Base-by-base conservation (phyloP, 148 eudicot genomes). In the Diospyros kaki region DNA sequence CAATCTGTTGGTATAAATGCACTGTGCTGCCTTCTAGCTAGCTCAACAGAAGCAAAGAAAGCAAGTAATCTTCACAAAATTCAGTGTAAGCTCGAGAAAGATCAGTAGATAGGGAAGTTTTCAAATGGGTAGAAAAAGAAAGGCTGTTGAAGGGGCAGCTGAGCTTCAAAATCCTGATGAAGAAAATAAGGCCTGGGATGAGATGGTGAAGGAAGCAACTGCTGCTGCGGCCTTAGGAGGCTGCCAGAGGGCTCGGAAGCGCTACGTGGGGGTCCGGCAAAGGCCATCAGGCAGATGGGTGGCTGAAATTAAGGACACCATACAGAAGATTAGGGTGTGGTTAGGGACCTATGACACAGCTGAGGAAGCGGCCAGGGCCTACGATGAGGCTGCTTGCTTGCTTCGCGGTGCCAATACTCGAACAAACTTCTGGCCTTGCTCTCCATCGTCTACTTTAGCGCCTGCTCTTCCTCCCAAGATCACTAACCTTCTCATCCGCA, bases 311-410 rank as follows among this genome's bases (percentile, higher is more conserved):
- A 84, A 84, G 42, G 87, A 84, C 62, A 82, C 88, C 44, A 82
- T 85, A 71, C 88, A 85, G 68, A 85, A 85, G 58, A 85, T 85
- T 17, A 75, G 88, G 38, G 85, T 85, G 18, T 85, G 88, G 88
- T 55, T 85, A 13, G 88, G 88, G 51, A 85, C 88, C 0, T 85
- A 78, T 61, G 85, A 85, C 79, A 82, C 87, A 0, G 87, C 85
- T 58, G 88, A 85, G 71, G 88, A 85, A 64, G 88, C 88, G 0
- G 88, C 88, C 5, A 80, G 88, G 62, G 88, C 88, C 59, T 85
- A 85, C 51, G 88, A 85, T 42, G 88, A 85, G 69, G 88, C 88
- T 4, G 88, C 86, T 43, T 85, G 88, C 66, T 66, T 85, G 68
- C 88, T 85, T 41, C 80, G 88, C 3, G 88, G 88, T 1, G 76